Percentiles rank a stretch among this genome's conserved stretches.
Evolutionary conservation across 2,329 filamentous ascomycete genomes (phyloP).

Genomic region (Fusarium sp.): DNA sequence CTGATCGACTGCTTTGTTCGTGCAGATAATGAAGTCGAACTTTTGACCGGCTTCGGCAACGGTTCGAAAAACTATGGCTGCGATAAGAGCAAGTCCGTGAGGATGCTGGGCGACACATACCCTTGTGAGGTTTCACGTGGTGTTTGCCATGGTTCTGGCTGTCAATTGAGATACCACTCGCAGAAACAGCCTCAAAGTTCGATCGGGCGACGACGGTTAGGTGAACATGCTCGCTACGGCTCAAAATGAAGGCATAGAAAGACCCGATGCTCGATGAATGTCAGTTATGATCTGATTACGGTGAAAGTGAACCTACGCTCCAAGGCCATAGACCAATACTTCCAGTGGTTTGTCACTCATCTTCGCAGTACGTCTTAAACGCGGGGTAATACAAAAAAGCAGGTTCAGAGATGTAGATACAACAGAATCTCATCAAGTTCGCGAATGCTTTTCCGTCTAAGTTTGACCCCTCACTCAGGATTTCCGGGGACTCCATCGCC

Average conservation of each 20-base stretch:
- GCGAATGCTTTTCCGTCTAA: not conserved
- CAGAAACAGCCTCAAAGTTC: slow-evolving; percentile 65
- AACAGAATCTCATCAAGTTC: not conserved
- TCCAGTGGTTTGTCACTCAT: slow-evolving; percentile 34
- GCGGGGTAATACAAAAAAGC: not conserved
- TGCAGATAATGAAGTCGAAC: slow-evolving; percentile 37
- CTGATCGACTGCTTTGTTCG: slow-evolving; percentile 37
- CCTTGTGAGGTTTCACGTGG: slow-evolving; percentile 56
- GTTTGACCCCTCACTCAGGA: not conserved
- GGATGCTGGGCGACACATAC: slow-evolving; percentile 29
- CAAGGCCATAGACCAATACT: slow-evolving; percentile 62
- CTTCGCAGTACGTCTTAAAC: slow-evolving; percentile 41
- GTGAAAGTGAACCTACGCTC: slow-evolving; percentile 54
- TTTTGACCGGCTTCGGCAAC: slow-evolving; percentile 14
- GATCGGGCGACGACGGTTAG: slow-evolving; percentile 69
- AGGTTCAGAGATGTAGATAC: not conserved
- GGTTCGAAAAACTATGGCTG: slow-evolving; percentile 7
- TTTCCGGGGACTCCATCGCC: not conserved
- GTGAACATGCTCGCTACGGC: slow-evolving; percentile 53
- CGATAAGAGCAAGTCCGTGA: not conserved
- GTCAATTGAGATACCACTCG: slow-evolving; percentile 61
- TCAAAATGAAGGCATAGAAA: slow-evolving; percentile 65
- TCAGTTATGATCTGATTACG: not conserved
- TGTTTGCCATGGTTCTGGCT: slow-evolving; percentile 66
- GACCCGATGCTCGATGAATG: slow-evolving; percentile 58